phyloP scores from a whole-genome alignment of 2,329 filamentous ascomycete genomes.

The Ceratocystis papillata region DNA sequence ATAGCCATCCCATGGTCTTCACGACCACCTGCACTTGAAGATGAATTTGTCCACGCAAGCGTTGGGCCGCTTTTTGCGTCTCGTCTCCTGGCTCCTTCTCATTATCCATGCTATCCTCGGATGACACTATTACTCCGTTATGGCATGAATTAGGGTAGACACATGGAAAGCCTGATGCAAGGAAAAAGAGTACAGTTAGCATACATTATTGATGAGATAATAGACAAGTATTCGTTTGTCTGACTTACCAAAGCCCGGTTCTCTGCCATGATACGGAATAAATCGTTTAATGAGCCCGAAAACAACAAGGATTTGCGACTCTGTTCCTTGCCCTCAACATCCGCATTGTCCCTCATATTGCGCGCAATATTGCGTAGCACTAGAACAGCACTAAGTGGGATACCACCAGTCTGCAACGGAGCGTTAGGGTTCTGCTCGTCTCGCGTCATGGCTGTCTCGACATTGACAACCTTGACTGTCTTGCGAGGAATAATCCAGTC shows the following conservation, averaged over 20 bases:
- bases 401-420: slow-evolving; percentile 56
- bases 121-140: slow-evolving; percentile 27
- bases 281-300: slow-evolving; percentile 50
- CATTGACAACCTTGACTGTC: slow-evolving; percentile 44
- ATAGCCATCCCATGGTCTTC: neutral
- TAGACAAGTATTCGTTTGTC: slow-evolving; percentile 12
- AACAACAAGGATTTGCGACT: slow-evolving; percentile 55
- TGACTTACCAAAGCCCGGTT: slow-evolving; percentile 50
- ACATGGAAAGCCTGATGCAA: slow-evolving; percentile 33
- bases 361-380: slow-evolving; percentile 69
- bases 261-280: slow-evolving; percentile 60
- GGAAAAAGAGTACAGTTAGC: slow-evolving; percentile 14
- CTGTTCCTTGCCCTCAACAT: slow-evolving; percentile 39
- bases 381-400: slow-evolving; percentile 66
- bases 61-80: neutral
- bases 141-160: slow-evolving; percentile 34
- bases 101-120: neutral
- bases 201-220: slow-evolving; percentile 2
- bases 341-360: slow-evolving; percentile 43
- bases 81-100: neutral
- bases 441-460: slow-evolving; percentile 46
- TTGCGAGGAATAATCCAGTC: slow-evolving; percentile 45
- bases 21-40: neutral
- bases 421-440: slow-evolving; percentile 50
- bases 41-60: neutral